Base-by-base conservation (phyloP, 176 grass and related monocot genomes). In the Lolium rigidum region DNA sequence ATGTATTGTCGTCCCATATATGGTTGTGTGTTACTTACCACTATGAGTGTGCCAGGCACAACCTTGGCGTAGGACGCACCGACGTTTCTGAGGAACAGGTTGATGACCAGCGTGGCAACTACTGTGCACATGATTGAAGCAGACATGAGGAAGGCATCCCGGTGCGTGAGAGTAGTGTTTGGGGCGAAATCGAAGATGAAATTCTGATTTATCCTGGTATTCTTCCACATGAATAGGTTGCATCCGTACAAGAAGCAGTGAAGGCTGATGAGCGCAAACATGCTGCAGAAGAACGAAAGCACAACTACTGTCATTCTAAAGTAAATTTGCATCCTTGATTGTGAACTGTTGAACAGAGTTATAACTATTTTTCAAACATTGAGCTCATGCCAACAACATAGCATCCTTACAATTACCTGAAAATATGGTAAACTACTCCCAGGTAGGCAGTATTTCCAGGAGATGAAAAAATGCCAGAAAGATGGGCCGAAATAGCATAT, bases 211-310 rank as follows among this genome's bases (percentile, higher is more conserved):
- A 98, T 98, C 74, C 95, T 78, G 31, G 92, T 94, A 47, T 62
- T 81, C 81, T 91, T 95, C 95, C 95, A 98, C 86, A 92, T 81
- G 80, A 94, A 89, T 12, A 98, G 80, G 74, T 98, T 95, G 88
- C 95, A 98, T 0, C 95, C 95, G 24, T 98, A 98, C 11, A 98
- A 70, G 79, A 98, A 98, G 83, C 90, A 83, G 49, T 98, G 95
- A 78, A 98, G 70, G 79, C 93, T 98, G 39, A 98, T 80, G 25
- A 98, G 93, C 10, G 95, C 88, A 50, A 98, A 98, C 91, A 95
- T 90, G 79, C 95, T 98, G 91, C 80, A 48, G 10, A 70, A 14
- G 21, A 7, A 6, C 41, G 41, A 43, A 43, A 43, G 41, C 41
- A 43, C 41, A 35, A 35, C 31, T 3, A 43, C 2, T 7, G 41